Conservation (phyloP, 1,139 yeast species). For the Meyerozyma guilliermondii region DNA sequence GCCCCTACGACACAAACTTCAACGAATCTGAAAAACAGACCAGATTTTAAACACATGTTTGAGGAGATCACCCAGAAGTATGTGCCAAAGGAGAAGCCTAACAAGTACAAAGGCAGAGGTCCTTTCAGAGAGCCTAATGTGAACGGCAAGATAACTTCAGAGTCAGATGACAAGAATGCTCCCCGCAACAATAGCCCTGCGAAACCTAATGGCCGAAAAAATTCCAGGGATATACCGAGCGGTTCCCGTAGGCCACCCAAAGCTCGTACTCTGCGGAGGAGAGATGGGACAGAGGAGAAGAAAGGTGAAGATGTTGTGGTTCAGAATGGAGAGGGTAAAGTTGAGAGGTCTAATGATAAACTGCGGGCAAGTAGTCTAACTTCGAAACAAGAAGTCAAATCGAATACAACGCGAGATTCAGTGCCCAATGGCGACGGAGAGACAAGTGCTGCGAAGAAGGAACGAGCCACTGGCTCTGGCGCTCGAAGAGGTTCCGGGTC, state of each 20-base stretch:
- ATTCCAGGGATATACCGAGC: neutral
- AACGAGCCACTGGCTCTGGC: neutral
- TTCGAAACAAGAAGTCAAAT: neutral
- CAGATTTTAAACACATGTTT: neutral
- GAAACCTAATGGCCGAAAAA: neutral
- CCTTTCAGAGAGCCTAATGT: neutral
- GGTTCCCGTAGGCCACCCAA: neutral
- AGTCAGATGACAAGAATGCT: neutral
- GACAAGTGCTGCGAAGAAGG: neutral
- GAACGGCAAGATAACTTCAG: neutral
- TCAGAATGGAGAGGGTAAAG: too few species aligned
- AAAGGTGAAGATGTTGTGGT: neutral
- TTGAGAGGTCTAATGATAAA: neutral
- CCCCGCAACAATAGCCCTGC: neutral
- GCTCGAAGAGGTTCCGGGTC: neutral
- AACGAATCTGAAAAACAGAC: neutral
- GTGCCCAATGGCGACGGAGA: neutral
- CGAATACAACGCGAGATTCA: neutral
- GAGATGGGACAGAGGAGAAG: neutral
- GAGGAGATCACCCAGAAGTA: neutral
- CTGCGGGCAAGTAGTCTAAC: neutral
- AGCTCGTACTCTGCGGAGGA: neutral
- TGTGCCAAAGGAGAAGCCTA: slow-evolving; percentile 1
- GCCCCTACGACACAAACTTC: neutral
- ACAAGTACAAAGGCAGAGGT: neutral